Base-by-base conservation (phyloP, 192 early-diverging fungal species). In the Kickxella alabastrina region DNA sequence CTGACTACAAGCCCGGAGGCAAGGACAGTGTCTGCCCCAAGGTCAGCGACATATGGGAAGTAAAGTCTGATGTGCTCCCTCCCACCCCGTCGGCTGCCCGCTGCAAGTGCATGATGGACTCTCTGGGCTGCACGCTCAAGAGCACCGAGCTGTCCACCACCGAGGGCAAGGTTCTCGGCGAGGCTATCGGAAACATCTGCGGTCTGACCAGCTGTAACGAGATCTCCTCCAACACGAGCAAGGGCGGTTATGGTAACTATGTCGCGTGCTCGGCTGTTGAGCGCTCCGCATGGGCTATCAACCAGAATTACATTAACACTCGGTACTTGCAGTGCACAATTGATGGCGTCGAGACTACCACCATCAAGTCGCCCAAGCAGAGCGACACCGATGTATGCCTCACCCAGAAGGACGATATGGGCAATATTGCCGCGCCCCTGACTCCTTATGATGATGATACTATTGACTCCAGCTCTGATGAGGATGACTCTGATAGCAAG, bases 101-200 rank as follows among this genome's bases (percentile, higher is more conserved):
- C 31, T 89, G 87, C 53, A 55, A 80, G 25, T 85, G 85, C 68
- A 82, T 86, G 82, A 54, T 82, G 43, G 62, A 82, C 29, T 78
- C 75, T 2, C 49, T 89, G 27, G 62, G 75, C 46, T 85, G 84
- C 66, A 54, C 66, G 5, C 36, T 73, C 42, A 62, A 60, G 43
- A 59, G 32, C 48, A 47, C 40, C 21, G 41, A 50, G 25, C 45
- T 70, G 49, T 46, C 59, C 15, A 35, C 70, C 7, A 48, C 38
- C 26, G 52, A 65, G 38, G 54, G 70, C 50, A 54, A 68, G 39
- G 61, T 45, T 13, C 48, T 72, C 10, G 65, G 65, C 53, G 56
- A 63, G 32, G 58, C 53, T 13, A 34, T 60, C 10, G 65, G 65
- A 46, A 28, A 50, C 43, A 64, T 76, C 52, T 76, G 73, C 46